Evolutionary conservation across 2,329 filamentous ascomycete genomes (phyloP).

Genomic region (Aureobasidium melanogenum): DNA sequence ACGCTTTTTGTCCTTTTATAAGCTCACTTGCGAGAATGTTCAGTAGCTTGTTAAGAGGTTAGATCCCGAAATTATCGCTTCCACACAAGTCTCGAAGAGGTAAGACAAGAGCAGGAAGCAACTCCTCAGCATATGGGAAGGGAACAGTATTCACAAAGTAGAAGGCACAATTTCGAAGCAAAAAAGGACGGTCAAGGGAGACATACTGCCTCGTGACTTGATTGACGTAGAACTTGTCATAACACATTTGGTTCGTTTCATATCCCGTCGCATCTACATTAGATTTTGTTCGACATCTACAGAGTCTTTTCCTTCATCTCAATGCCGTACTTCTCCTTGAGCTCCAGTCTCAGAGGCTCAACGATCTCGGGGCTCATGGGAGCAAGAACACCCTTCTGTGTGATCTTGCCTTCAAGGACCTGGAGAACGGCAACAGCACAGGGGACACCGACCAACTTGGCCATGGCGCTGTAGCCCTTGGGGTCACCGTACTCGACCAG

Average conservation of each 20-base stretch:
- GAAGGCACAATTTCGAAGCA: no score
- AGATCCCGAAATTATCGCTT: no score
- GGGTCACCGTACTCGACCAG: slow-evolving; percentile 75
- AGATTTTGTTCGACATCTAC: slow-evolving; percentile 1
- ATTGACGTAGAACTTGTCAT: background rate
- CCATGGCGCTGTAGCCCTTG: slow-evolving; percentile 69
- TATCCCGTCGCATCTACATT: background rate
- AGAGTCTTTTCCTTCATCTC: slow-evolving; percentile 60
- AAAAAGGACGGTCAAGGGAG: no score
- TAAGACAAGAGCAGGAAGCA: no score
- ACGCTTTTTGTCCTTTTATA: no score
- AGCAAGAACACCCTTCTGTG: slow-evolving; percentile 50
- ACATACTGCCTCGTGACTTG: background rate
- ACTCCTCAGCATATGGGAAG: no score
- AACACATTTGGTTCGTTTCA: background rate
- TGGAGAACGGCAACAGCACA: slow-evolving; percentile 59
- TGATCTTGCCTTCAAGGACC: slow-evolving; percentile 29
- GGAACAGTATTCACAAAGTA: no score
- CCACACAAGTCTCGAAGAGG: no score
- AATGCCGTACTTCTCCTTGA: slow-evolving; percentile 70
- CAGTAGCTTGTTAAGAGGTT: no score
- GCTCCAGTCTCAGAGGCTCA: slow-evolving; percentile 64
- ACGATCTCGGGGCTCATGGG: slow-evolving; percentile 66
- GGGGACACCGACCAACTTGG: slow-evolving; percentile 68
- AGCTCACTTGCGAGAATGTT: no score